Percentiles rank a stretch among this genome's conserved stretches.
Conservation (phyloP, 768 basidiomycete species). For the Hypholoma fasciculare region DNA sequence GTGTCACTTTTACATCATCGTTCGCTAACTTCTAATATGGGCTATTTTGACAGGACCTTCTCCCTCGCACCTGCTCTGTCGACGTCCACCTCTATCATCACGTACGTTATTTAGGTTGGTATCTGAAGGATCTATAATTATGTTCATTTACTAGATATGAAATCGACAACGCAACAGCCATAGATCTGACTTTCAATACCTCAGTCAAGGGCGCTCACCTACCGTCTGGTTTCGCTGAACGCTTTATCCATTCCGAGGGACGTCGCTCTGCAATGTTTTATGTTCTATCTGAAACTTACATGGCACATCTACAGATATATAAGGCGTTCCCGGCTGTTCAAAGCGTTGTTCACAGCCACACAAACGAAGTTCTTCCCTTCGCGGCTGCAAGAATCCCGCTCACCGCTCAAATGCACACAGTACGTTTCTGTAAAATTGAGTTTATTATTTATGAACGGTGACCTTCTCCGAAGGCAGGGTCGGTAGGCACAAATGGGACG, state of each 20-base stretch:
- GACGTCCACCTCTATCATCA: constrained; percentile 17
- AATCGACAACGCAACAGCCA: constrained; percentile 19
- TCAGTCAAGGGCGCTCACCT: constrained; percentile 14
- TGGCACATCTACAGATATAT: constrained; percentile 13
- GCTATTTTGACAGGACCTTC: constrained; percentile 12
- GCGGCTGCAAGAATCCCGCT: constrained; percentile 14
- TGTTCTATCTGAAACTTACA: neutral
- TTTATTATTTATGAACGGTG: neutral
- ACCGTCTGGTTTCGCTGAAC: constrained; percentile 19
- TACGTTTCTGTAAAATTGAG: constrained; percentile 1
- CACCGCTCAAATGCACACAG: constrained; percentile 22
- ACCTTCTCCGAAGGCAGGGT: constrained; percentile 12
- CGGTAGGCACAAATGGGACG: constrained; percentile 16
- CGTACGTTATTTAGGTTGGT: constrained; percentile 5
- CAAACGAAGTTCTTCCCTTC: constrained; percentile 19
- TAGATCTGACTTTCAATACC: constrained; percentile 19
- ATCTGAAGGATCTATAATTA: neutral
- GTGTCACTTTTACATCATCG: neutral
- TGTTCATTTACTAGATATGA: constrained; percentile 11
- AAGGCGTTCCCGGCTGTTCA: constrained; percentile 16
- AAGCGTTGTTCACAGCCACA: constrained; percentile 21
- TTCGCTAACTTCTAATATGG: neutral
- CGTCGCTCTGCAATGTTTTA: neutral
- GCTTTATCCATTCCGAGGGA: constrained; percentile 21
- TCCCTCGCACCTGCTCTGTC: constrained; percentile 19